Evolutionary conservation across 441 rosid genomes (phyloP), one percentile per base, ranked within the genome.

Genomic region (Capsella rubella): DNA sequence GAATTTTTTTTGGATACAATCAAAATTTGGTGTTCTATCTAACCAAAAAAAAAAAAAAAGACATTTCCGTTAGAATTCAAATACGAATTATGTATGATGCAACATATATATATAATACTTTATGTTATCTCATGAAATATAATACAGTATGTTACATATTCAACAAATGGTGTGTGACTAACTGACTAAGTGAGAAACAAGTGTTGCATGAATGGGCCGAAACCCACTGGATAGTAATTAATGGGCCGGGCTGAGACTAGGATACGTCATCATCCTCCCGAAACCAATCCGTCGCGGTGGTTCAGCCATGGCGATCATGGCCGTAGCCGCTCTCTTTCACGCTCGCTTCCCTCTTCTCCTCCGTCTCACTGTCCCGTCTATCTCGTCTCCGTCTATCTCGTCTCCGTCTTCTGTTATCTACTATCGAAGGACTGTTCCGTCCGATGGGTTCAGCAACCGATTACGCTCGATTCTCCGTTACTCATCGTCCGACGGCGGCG

Each of bases 241-340:
- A 55, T 69, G 60, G 71, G 75, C 66, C 28, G 61, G 66, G 37
- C 47, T 40, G 21, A 55, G 11, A 69, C 47, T 35, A 45, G 9
- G 66, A 70, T 31, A 70, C 37, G 37, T 69, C 75, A 47, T 55
- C 53, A 15, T 34, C 52, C 37, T 34, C 52, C 47, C 14, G 37
- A 46, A 76, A 70, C 61, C 56, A 65, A 51, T 31, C 40, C 56
- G 46, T 42, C 40, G 49, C 46, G 54, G 70, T 50, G 65, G 52
- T n/a, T 76, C 37, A 6, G 37, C 72, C 45, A 71, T 65, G 80
- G 37, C 80, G 69, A 71, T 77, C 42, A 53, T 77, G 73, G 77
- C 69, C 69, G 57, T 77, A 27, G 65, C 80, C 51, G 77, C 73
- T 43, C 76, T 71, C 62, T 29, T 77, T 16, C 72, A 57, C 72